Base-by-base conservation (phyloP, 2,329 filamentous ascomycete species). In the Torrubiellomyces zombiae region DNA sequence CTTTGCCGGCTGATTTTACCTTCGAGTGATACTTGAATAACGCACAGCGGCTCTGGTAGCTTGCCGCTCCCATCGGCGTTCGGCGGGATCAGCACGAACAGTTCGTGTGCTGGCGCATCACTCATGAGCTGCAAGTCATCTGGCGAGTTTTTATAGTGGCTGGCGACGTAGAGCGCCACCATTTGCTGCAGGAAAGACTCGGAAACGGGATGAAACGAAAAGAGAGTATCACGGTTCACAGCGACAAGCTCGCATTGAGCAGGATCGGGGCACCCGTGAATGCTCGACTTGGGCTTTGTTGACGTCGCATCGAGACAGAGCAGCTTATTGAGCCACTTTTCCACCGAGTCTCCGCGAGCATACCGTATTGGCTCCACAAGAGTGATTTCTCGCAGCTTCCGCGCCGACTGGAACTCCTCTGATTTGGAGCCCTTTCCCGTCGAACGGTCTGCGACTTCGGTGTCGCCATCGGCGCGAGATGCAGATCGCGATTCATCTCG, bases 71-170 rank as follows among this genome's bases (percentile, higher is more conserved):
- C 69, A 36, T 86, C 79, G 3, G 77, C 64, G 10, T 86, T 72
- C 0, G 89, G 86, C 3, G 85, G 78, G 3, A 92, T 82, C 14
- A 98, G 69, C 7, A 95, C 89, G 42, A 89, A 98, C 6, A 98
- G 67, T 47, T 95, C 85, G 51, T 98, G 89, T 1, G 89, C 86
- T 2, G 89, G 89, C 1, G 89, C 89, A 51, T 98, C 89, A 32
- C 82, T 93, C 82, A 98, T 92, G 29, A 98, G 67, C 48, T 95
- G 89, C n/a, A 98, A 64, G 42, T 98, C 89, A 41, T 98, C 92
- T 1, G 89, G 89, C 0, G 85, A 82, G 53, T 98, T 98, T 53
- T 95, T 95, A 62, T 98, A 94, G 51, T 93, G 83, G 26, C 82
- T 92, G 15, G 89, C 83, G 15, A 98, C 91, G 40, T 95, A 98